Base-by-base conservation (phyloP, 148 eudicot genomes). In the Persicaria maculosa region DNA sequence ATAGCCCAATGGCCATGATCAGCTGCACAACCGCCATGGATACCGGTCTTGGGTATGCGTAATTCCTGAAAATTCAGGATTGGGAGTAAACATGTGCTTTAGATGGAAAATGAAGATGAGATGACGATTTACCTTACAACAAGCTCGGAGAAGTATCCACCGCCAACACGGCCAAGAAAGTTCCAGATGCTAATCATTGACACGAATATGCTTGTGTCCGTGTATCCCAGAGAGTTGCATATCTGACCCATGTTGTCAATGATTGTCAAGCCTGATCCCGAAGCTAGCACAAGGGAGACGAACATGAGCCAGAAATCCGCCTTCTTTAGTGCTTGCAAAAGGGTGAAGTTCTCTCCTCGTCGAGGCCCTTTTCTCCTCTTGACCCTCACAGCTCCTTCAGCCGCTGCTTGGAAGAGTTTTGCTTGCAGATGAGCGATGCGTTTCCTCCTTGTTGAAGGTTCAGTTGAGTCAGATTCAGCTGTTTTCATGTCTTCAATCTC, bases 141-240 rank as follows among this genome's bases (percentile, higher is more conserved):
- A 14, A 81, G 50, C 81, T 88, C 92, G n/a, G 92, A 88, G 81
- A 86, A 80, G 85, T 86, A 88, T 69, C 92, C 92, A 2, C 92
- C 92, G 19, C 84, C 92, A 80, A 88, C 86, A 70, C 89, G 89
- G 55, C 92, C 92, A 65, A 88, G 92, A 75, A 88, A 88, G 76
- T 88, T 88, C 79, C 79, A 86, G 74, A 88, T 82, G 84, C 92
- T 88, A 62, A 86, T 88, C 88, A 88, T 84, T 9, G 90, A 80
- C 20, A 88, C 92, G 61, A 88, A 88, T 44, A 81, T 74, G 15
- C 81, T 74, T 6, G 90, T 74, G 44, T 86, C 74, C 9, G 44
- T 2, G 57, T 78, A 79, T 44, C 88, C 87, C 9, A 88, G 72
- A 65, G 92, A 88, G 44, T 83, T 74, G 74, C 81, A 77, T 75